Percentiles rank a stretch among this genome's conserved stretches.
Conservation (phyloP, 495 filamentous ascomycete genomes). For the Neurospora sp. region DNA sequence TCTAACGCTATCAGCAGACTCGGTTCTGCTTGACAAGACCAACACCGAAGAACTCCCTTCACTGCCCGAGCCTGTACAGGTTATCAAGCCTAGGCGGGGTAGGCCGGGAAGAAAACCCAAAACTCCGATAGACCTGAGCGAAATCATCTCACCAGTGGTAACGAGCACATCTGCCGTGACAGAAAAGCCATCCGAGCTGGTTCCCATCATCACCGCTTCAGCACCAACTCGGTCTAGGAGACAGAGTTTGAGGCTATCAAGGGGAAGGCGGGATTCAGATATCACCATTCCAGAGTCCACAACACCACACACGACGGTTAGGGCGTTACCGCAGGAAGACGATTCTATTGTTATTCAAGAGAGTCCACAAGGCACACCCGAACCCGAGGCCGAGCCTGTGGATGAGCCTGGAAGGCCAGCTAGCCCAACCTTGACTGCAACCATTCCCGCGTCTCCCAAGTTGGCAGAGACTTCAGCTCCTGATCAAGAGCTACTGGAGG, state of each 20-base stretch:
- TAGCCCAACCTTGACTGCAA: background rate
- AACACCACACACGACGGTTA: background rate
- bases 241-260: background rate
- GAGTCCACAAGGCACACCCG: background rate
- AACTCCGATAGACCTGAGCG: background rate
- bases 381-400: background rate
- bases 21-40: background rate
- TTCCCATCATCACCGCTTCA: background rate
- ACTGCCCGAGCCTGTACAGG: conserved; percentile 10
- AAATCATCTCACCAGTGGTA: background rate
- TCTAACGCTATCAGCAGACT: background rate
- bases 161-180: background rate
- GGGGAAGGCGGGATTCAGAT: background rate
- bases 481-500: background rate
- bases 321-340: background rate
- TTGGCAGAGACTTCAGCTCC: background rate
- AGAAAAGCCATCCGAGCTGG: background rate
- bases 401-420: background rate
- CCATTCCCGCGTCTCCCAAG: background rate
- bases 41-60: conserved; percentile 5
- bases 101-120: background rate
- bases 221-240: background rate
- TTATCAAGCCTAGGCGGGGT: background rate
- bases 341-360: background rate
- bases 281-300: background rate